Evolutionary conservation across 2,329 filamentous ascomycete genomes (phyloP).

Genomic region (Aspergillus transmontanensis): DNA sequence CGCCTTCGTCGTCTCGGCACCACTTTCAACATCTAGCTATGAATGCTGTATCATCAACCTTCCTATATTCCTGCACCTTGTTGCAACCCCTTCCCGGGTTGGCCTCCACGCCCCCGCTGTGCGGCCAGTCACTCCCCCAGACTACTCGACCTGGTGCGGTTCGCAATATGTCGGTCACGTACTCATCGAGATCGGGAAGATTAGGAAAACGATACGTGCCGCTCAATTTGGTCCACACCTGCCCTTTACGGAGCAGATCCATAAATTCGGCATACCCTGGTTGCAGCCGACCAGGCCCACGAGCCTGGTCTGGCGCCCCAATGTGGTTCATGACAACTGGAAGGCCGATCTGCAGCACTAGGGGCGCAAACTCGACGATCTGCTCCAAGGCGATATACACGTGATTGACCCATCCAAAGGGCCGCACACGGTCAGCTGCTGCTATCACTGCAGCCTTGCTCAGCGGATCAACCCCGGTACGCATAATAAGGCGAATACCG

Average conservation of each 20-base stretch:
- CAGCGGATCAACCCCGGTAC: not conserved
- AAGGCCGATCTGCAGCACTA: not conserved
- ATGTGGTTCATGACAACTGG: not conserved
- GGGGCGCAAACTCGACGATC: not conserved
- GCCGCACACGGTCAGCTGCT: not conserved
- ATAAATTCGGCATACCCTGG: not conserved
- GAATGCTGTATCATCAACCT: not conserved
- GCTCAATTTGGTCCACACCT: not conserved
- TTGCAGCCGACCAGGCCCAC: not conserved
- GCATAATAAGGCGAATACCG: not conserved
- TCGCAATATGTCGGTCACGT: not conserved
- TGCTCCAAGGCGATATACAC: not conserved
- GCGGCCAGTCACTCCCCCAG: not conserved
- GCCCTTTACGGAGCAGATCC: not conserved
- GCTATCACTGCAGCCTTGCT: not conserved
- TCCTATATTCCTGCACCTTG: not conserved
- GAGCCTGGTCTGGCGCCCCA: not conserved
- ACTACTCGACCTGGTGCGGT: not conserved
- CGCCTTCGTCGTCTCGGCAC: not conserved
- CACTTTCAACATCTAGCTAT: not conserved
- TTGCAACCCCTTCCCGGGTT: not conserved
- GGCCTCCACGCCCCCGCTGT: not conserved
- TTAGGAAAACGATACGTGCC: not conserved
- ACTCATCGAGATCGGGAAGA: not conserved
- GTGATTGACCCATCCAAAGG: not conserved